These are phyloP conservation scores for Lactarius trivialis DNA, from an alignment of 768 basidiomycete genomes.

Conservation along the genomic window DNA sequence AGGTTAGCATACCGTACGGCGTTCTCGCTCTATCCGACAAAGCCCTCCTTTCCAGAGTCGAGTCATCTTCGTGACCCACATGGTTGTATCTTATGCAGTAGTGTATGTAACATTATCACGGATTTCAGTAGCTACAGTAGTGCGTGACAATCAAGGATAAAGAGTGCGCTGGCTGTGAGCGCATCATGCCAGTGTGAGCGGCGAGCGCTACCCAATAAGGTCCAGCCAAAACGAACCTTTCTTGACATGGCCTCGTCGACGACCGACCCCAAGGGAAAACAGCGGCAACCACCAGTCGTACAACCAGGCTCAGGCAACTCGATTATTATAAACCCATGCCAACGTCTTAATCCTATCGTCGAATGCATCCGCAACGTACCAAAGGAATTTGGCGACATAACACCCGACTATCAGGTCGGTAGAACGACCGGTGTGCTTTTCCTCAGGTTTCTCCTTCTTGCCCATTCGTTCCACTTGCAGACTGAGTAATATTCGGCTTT, in stretches of 20 bases:
- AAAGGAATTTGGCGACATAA: slow-evolving; percentile 92
- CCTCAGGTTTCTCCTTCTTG: slow-evolving; percentile 54
- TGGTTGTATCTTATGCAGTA: neutral
- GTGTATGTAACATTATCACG: neutral
- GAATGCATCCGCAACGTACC: slow-evolving; percentile 81
- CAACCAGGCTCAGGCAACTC: slow-evolving; percentile 31
- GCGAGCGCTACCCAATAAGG: too few species aligned
- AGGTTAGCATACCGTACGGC: neutral
- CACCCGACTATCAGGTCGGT: slow-evolving; percentile 93
- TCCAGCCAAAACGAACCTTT: too few species aligned
- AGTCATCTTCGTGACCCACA: neutral
- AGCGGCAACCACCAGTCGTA: slow-evolving; percentile 30
- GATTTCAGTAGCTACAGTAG: neutral
- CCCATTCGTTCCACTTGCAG: neutral
- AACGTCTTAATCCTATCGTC: slow-evolving; percentile 84
- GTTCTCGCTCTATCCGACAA: neutral
- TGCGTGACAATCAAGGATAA: neutral
- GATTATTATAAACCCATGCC: slow-evolving; percentile 32
- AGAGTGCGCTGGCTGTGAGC: too few species aligned
- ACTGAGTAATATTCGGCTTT: neutral
- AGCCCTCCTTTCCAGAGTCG: neutral
- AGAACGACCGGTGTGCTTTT: slow-evolving; percentile 88
- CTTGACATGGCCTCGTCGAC: neutral
- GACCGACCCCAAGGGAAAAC: neutral
- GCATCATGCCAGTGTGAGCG: too few species aligned